Evolutionary conservation across 2,329 filamentous ascomycete genomes (phyloP).

Genomic region (Fusarium vanettenii): DNA sequence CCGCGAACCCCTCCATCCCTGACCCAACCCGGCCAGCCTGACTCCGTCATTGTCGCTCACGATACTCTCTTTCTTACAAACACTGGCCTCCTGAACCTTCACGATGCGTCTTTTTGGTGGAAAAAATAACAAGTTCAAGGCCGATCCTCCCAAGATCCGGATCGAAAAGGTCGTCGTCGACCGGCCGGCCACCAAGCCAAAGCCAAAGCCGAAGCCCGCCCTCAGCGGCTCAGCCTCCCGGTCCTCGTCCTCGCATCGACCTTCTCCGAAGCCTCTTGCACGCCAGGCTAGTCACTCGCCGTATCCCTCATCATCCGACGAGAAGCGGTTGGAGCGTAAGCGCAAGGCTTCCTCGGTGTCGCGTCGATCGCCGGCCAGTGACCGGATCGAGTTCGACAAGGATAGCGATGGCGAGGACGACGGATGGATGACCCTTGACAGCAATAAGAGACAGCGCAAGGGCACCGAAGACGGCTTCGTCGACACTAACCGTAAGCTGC

Average conservation of each 20-base stretch:
- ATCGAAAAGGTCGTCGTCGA: constrained; percentile 64
- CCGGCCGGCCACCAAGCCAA: constrained; percentile 50
- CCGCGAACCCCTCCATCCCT: constrained; percentile 47
- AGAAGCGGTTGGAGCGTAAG: constrained; percentile 57
- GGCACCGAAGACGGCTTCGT: constrained; percentile 53
- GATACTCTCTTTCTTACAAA: constrained; percentile 13
- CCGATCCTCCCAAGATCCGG: constrained; percentile 61
- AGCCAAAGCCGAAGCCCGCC: constrained; percentile 49
- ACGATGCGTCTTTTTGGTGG: constrained; percentile 55
- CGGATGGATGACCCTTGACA: constrained; percentile 62
- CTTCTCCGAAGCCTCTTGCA: constrained; percentile 55
- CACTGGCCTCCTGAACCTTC: constrained; percentile 22
- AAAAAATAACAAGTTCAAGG: constrained; percentile 63
- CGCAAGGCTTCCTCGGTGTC: constrained; percentile 57
- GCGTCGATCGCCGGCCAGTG: constrained; percentile 59
- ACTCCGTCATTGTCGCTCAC: constrained; percentile 12
- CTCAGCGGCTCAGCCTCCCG: constrained; percentile 47
- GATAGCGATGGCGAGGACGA: constrained; percentile 64
- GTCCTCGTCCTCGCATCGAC: constrained; percentile 51
- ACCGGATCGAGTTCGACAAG: constrained; percentile 62
- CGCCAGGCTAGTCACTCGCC: constrained; percentile 57
- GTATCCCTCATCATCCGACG: constrained; percentile 54
- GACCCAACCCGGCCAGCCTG: constrained; percentile 24
- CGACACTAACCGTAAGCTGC: constrained; percentile 61
- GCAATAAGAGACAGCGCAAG: constrained; percentile 61